These are phyloP conservation scores for Arthrobotrys musiformis DNA, from an alignment of 2,329 filamentous ascomycete species.

Conservation along the genomic window DNA sequence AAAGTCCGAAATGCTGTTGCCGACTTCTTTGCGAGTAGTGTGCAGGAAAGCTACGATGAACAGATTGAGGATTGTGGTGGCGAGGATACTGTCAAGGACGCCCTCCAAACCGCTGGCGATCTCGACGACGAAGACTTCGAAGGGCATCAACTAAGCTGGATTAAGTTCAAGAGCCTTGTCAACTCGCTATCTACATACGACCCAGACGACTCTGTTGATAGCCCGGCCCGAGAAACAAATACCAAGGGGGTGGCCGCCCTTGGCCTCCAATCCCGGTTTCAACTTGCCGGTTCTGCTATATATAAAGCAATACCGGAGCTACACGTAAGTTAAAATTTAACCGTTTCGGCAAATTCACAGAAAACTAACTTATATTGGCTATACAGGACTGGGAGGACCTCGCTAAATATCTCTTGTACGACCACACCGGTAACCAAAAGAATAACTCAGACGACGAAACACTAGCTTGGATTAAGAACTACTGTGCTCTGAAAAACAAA, in stretches of 20 bases:
- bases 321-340: constrained; percentile 23
- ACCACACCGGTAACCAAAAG: constrained; percentile 75
- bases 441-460: constrained; percentile 65
- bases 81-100: constrained; percentile 78
- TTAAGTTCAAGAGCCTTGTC: constrained; percentile 88
- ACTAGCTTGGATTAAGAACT: constrained; percentile 73
- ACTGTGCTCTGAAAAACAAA: constrained; percentile 76
- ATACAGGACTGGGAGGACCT: constrained; percentile 83
- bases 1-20: constrained; percentile 89
- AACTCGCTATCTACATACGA: constrained; percentile 87
- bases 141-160: constrained; percentile 82
- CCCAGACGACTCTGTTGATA: constrained; percentile 64
- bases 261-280: constrained; percentile 51
- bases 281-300: constrained; percentile 43
- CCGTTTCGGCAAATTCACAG: neutral
- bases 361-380: constrained; percentile 28
- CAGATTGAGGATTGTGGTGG: constrained; percentile 87
- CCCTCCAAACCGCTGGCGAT: constrained; percentile 73
- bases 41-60: constrained; percentile 81
- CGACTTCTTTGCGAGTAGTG: constrained; percentile 87
- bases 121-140: constrained; percentile 77
- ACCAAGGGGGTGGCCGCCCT: constrained; percentile 58
- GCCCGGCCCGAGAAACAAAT: constrained; percentile 61
- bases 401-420: constrained; percentile 89
- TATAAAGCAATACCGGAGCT: constrained; percentile 50